phyloP scores from a whole-genome alignment of 202 grass and related monocot genomes.

The Dendrocalamus latiflorus region DNA sequence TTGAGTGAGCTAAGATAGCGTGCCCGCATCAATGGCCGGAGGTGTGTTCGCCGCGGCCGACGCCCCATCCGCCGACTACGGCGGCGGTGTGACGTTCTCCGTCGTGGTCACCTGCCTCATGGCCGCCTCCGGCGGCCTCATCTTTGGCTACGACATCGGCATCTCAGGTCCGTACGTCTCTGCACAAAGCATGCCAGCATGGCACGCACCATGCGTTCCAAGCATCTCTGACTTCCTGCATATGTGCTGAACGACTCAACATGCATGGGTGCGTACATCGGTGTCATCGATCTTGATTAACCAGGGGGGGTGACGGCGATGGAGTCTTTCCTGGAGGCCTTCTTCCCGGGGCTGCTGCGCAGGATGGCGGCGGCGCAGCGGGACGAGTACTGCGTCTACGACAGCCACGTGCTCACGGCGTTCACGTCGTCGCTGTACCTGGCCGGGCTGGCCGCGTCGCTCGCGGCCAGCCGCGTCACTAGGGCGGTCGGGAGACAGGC shows the following conservation, averaged over 20 bases:
- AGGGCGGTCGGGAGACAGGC: constrained; percentile 45
- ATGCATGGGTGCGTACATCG: background rate
- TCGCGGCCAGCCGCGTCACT: constrained; percentile 45
- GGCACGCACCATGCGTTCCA: too few relatives aligned
- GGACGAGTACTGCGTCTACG: constrained; percentile 60
- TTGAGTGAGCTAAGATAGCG: too few relatives aligned
- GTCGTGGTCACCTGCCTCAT: constrained; percentile 55
- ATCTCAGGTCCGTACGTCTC: too few relatives aligned
- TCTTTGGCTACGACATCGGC: constrained; percentile 71
- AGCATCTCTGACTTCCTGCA: too few relatives aligned
- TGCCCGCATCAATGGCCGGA: constrained; percentile 26
- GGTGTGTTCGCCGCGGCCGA: constrained; percentile 32
- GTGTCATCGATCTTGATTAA: background rate
- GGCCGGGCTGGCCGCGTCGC: constrained; percentile 45
- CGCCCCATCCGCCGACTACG: constrained; percentile 25
- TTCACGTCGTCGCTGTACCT: constrained; percentile 79
- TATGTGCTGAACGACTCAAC: too few relatives aligned
- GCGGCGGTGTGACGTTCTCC: constrained; percentile 45
- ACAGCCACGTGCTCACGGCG: constrained; percentile 54
- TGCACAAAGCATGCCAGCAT: too few relatives aligned
- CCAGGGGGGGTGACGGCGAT: constrained; percentile 61
- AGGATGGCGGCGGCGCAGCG: constrained; percentile 35
- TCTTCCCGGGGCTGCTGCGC: constrained; percentile 52
- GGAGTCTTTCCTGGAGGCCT: constrained; percentile 47
- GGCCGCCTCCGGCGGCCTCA: constrained; percentile 56